Evolutionary conservation across 805 yeast genomes (phyloP), one percentile per base, ranked within the genome.

Genomic region (Tetrapisispora nanseiensis): DNA sequence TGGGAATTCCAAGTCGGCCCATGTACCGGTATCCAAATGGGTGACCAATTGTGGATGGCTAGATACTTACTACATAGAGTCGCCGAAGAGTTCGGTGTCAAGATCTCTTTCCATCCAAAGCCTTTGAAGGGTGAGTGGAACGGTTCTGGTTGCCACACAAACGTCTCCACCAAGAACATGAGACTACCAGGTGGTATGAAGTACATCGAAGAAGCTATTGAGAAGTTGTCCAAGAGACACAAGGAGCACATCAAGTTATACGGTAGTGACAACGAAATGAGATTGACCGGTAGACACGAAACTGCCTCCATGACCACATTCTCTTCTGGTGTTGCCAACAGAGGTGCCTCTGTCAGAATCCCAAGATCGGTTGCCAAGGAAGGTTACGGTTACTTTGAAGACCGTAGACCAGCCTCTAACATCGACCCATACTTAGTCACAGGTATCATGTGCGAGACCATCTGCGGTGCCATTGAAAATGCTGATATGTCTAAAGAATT

Each of bases 1-100:
- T 90, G 98, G 98, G 98, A 90, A 75, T 90, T 85, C 85, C 98
- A 90, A 76, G 97, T 90, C 55, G 98, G 98, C 60, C 97, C 98
- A 52, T 86, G 96, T 69, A 77, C 70, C 52, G 98, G 98, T 62
- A 90, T 92, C 65, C 67, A 70, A 56, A 90, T 90, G 97, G 97
- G 97, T 66, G 98, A 90, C 68, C 82, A 90, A 69, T 78, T 92
- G 65, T 90, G 97, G 90, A 76, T 89, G 63, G 92, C 96, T 47
- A 82, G 98, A 70, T 92, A 86, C 68, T 72, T 92, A 58, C 74
- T 92, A 63, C 80, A 78, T 71, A 82, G 97, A 71, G 92, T 87
- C 42, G 96, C 97, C 52, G 98, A 92, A 75, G 98, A 92, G 69
- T 92, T 92, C 62, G 97, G 95, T 66, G 94, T 92, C 66, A 89